A percentile compares a stretch with the other conserved stretches of the same genome.
These are phyloP conservation scores for Nemania abortiva DNA, from an alignment of 2,329 filamentous ascomycete genomes.

Conservation along the genomic window DNA sequence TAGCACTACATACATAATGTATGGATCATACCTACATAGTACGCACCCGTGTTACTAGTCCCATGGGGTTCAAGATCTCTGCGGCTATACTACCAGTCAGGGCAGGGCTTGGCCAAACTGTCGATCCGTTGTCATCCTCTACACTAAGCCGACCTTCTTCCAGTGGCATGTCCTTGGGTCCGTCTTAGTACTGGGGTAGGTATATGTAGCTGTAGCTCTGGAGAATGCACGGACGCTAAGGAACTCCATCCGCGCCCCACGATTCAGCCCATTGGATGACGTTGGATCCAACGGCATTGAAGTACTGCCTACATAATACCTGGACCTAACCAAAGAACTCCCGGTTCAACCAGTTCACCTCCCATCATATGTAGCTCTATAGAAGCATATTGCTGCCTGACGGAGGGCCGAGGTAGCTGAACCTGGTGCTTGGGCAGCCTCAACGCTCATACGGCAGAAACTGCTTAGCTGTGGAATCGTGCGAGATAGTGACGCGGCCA, in stretches of 20 bases:
- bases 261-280: constrained; percentile 29
- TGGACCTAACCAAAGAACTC: neutral
- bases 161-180: constrained; percentile 33
- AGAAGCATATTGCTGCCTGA: constrained; percentile 17
- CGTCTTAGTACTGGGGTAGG: constrained; percentile 24
- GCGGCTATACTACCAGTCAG: constrained; percentile 22
- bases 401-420: neutral
- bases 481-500: constrained; percentile 16
- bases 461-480: neutral
- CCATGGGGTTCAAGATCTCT: neutral
- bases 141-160: constrained; percentile 14
- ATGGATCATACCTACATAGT: neutral
- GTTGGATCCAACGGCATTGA: constrained; percentile 22
- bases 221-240: constrained; percentile 26
- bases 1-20: neutral
- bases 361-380: neutral
- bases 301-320: constrained; percentile 2
- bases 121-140: neutral
- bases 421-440: constrained; percentile 5
- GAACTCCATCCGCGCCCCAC: constrained; percentile 17
- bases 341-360: neutral
- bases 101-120: constrained; percentile 3
- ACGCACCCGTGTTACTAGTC: constrained; percentile 4
- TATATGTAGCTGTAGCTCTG: constrained; percentile 31
- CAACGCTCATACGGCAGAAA: constrained; percentile 1